phyloP scores from a whole-genome alignment of 1,284 basidiomycete species.

The Rugiboletus extremiorientalis region DNA sequence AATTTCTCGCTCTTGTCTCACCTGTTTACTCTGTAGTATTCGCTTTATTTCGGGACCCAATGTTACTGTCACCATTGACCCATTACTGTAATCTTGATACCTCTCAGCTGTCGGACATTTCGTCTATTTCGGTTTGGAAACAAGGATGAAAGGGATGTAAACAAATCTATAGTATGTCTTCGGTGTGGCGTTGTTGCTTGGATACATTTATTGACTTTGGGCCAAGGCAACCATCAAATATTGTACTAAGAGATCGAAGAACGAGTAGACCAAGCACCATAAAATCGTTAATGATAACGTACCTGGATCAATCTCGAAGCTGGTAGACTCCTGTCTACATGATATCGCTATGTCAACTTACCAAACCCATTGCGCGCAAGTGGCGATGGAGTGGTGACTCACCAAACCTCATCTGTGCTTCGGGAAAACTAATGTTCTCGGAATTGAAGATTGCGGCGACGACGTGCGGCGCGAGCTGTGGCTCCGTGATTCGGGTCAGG shows the following conservation, averaged over 20 bases:
- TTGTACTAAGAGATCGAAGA: constrained; percentile 15
- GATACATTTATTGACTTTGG: not conserved
- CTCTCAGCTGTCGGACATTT: not conserved
- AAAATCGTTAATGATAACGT: not conserved
- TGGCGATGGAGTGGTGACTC: constrained; percentile 6
- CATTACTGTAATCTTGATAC: not conserved
- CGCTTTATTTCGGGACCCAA: not conserved
- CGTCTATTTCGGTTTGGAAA: not conserved
- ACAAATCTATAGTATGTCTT: not conserved
- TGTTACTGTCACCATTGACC: not conserved
- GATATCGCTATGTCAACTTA: not conserved
- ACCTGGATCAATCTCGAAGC: constrained; percentile 22
- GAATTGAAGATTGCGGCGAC: constrained; percentile 21
- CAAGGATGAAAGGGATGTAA: not conserved
- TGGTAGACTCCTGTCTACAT: constrained; percentile 18
- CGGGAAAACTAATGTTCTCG: constrained; percentile 14
- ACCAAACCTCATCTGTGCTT: constrained; percentile 15
- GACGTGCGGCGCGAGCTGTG: constrained; percentile 27
- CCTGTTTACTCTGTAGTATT: not conserved
- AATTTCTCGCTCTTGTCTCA: not conserved
- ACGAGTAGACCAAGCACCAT: not conserved
- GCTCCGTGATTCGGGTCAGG: not conserved
- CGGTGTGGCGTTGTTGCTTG: too few species aligned
- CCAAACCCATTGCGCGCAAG: not conserved
- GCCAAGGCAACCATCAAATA: constrained; percentile 12